Evolutionary conservation across 495 filamentous ascomycete species (phyloP).

Genomic region (Platismatia glauca): DNA sequence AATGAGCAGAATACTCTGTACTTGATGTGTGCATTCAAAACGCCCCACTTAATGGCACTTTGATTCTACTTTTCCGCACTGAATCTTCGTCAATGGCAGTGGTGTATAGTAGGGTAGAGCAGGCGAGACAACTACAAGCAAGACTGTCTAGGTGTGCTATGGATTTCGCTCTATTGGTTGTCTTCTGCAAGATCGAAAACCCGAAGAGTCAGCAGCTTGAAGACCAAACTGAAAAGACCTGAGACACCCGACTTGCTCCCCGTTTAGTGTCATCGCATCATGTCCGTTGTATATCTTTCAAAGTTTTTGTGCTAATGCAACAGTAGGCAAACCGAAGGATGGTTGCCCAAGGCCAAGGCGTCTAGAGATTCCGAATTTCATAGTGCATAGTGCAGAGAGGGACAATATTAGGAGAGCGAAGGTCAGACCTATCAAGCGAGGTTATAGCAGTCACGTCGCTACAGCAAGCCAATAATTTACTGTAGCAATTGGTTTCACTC

Average conservation of each 20-base stretch:
- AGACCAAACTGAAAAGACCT: slow-evolving; percentile 54
- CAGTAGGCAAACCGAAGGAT: neutral
- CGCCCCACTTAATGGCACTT: slow-evolving; percentile 28
- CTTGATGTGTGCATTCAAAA: slow-evolving; percentile 22
- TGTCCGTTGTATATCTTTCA: neutral
- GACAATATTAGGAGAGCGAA: neutral
- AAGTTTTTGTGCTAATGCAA: neutral
- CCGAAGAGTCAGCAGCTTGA: slow-evolving; percentile 33
- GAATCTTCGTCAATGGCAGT: slow-evolving; percentile 32
- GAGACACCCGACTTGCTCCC: slow-evolving; percentile 29
- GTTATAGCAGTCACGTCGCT: neutral
- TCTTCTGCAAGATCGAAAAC: slow-evolving; percentile 32
- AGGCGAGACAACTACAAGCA: slow-evolving; percentile 21
- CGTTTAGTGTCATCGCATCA: neutral
- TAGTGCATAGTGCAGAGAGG: neutral
- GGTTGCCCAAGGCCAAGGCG: neutral
- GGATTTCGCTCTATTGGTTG: slow-evolving; percentile 7
- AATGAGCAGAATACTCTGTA: slow-evolving; percentile 19
- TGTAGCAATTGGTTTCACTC: slow-evolving; percentile 4
- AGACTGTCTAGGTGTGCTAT: slow-evolving; percentile 12
- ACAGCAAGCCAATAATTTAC: neutral
- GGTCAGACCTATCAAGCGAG: neutral
- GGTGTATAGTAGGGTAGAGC: slow-evolving; percentile 23
- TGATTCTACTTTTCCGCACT: slow-evolving; percentile 8
- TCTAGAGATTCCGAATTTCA: neutral